Percentiles rank a stretch among this genome's conserved stretches.
phyloP scores from a whole-genome alignment of 2,329 filamentous ascomycete species.

The Xylariales sp. region DNA sequence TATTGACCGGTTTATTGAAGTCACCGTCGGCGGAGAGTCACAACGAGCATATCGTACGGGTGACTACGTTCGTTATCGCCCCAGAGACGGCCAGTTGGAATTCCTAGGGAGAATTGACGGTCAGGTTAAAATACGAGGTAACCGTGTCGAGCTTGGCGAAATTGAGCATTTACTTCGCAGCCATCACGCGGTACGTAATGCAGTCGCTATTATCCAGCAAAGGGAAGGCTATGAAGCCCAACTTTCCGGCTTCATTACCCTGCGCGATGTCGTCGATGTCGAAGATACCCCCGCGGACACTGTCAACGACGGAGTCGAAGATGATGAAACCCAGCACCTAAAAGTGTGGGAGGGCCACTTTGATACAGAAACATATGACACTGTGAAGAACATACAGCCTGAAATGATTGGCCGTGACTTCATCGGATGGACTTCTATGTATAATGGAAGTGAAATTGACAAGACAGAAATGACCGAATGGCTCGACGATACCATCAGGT shows the following conservation, averaged over 20 bases:
- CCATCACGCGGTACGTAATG: neutral
- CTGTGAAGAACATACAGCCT: neutral
- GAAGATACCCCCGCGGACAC: too few relatives aligned
- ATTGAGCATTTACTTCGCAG: neutral
- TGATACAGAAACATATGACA: neutral
- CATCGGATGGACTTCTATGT: neutral
- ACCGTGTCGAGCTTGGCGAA: slow-evolving; percentile 55
- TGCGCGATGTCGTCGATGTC: too few relatives aligned
- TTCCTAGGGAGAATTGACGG: slow-evolving; percentile 56
- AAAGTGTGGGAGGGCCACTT: neutral
- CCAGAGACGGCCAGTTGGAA: slow-evolving; percentile 47
- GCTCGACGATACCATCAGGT: neutral
- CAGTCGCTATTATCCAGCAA: neutral
- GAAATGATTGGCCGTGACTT: neutral
- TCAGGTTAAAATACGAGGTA: slow-evolving; percentile 60
- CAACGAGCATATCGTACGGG: too few relatives aligned
- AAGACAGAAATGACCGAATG: neutral
- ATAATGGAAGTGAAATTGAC: neutral
- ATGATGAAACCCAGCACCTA: neutral
- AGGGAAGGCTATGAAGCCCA: neutral
- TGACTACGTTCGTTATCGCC: too few relatives aligned
- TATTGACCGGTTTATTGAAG: too few relatives aligned
- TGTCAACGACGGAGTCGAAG: neutral
- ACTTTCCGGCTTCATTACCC: neutral
- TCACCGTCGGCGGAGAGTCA: too few relatives aligned